Conservation (phyloP, 2,329 filamentous ascomycete genomes). For the Arthrobotrys megalospora region DNA sequence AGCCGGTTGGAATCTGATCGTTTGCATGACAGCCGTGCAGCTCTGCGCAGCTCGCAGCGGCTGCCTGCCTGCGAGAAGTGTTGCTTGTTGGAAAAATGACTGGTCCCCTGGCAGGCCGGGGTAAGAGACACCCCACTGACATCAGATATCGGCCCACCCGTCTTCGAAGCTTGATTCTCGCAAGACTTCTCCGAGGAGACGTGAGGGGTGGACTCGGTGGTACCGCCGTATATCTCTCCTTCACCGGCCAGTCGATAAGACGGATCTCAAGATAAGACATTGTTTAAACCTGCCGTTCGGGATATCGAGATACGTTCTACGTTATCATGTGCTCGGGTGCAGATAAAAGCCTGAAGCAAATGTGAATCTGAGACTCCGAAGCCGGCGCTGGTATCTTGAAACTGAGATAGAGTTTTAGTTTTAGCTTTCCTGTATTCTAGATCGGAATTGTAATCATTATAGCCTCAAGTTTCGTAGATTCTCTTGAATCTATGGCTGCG, state of each 20-base stretch:
- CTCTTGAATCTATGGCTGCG: too few relatives aligned
- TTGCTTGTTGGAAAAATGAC: conserved; percentile 40
- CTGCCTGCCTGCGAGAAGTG: conserved; percentile 9
- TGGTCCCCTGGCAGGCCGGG: not conserved
- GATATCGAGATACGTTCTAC: not conserved
- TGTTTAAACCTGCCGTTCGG: not conserved
- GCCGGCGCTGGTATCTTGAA: conserved; percentile 14
- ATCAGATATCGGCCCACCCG: conserved; percentile 11
- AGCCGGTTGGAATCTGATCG: not conserved
- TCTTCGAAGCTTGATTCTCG: conserved; percentile 10
- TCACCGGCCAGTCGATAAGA: conserved; percentile 18
- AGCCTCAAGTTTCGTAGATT: too few relatives aligned
- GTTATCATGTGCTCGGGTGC: not conserved
- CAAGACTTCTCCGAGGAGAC: conserved; percentile 41
- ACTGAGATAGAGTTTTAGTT: not conserved
- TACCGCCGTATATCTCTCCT: not conserved
- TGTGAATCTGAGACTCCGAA: not conserved
- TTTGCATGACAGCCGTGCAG: conserved; percentile 1
- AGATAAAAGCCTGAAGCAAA: not conserved
- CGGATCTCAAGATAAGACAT: conserved; percentile 9
- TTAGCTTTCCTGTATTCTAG: not conserved
- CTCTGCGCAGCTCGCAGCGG: not conserved
- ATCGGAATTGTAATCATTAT: too few relatives aligned
- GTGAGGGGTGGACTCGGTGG: not conserved
- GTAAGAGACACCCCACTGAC: not conserved